A percentile compares a stretch with the other conserved stretches of the same genome.
phyloP scores from a whole-genome alignment of 371 early-diverging fungal species.

The Mucor racemosus region DNA sequence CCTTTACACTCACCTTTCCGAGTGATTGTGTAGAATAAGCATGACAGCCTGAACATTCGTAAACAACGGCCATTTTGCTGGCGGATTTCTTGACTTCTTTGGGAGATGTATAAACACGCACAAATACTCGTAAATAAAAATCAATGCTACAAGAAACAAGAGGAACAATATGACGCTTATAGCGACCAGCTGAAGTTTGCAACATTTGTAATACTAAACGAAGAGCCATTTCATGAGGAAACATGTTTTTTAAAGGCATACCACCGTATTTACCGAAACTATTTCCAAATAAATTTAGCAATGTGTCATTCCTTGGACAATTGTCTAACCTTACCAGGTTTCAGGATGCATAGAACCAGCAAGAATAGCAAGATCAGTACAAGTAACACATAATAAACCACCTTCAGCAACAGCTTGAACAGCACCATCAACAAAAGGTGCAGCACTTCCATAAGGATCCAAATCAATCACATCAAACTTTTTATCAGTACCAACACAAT shows the following conservation, averaged over 20 bases:
- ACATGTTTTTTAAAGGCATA: constrained; percentile 83
- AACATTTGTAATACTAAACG: constrained; percentile 91
- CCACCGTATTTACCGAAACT: constrained; percentile 96
- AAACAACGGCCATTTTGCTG: constrained; percentile 81
- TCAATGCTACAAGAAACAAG: constrained; percentile 96
- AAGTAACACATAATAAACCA: constrained; percentile 97
- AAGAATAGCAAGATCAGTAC: constrained; percentile 98
- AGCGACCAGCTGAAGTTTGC: constrained; percentile 88
- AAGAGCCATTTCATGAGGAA: constrained; percentile 85
- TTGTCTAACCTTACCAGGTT: constrained; percentile 79
- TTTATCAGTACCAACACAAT: constrained; percentile 60
- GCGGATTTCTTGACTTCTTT: constrained; percentile 76
- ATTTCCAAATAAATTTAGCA: background rate
- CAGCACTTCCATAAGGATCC: constrained; percentile 99
- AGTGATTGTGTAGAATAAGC: constrained; percentile 73
- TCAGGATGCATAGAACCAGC: constrained; percentile 93
- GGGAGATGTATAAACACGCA: constrained; percentile 89
- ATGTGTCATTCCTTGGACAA: too few species aligned
- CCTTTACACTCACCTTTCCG: constrained; percentile 58
- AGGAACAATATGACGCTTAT: constrained; percentile 89
- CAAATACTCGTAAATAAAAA: constrained; percentile 99
- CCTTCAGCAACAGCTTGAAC: constrained; percentile 93
- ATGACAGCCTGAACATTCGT: constrained; percentile 87
- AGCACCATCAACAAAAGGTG: constrained; percentile 97
- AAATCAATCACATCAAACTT: constrained; percentile 89